Conservation (phyloP, 257 asterid genomes). For the Solanum dulcamara region DNA sequence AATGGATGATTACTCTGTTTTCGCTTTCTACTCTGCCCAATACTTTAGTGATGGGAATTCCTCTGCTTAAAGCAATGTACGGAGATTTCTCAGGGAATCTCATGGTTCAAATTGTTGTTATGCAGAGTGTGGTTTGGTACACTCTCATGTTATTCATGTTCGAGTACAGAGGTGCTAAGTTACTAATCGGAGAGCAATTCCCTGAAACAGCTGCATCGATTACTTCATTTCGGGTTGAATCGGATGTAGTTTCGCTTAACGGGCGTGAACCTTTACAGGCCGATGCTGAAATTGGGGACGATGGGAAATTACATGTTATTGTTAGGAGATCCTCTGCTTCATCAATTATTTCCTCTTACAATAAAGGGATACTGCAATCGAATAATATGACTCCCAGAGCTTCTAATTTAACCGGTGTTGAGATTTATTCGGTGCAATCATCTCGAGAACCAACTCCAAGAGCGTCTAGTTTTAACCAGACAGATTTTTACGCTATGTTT, state of each 20-base stretch:
- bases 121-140: constrained; percentile 87
- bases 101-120: constrained; percentile 88
- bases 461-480: constrained; percentile 75
- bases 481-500: constrained; percentile 85
- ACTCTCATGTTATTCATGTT: constrained; percentile 75
- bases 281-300: constrained; percentile 82
- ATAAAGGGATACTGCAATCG: constrained; percentile 28
- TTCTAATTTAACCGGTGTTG: constrained; percentile 74
- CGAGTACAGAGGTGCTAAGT: constrained; percentile 71
- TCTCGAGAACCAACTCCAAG: constrained; percentile 85
- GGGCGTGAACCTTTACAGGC: constrained; percentile 83
- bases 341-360: constrained; percentile 39
- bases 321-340: constrained; percentile 54
- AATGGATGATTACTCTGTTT: constrained; percentile 79
- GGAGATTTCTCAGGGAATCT: constrained; percentile 81
- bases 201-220: constrained; percentile 85
- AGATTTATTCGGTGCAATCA: constrained; percentile 82
- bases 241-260: constrained; percentile 70
- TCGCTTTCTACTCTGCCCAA: constrained; percentile 86
- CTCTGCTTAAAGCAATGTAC: constrained; percentile 76
- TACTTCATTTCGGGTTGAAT: constrained; percentile 67
- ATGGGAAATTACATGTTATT: constrained; percentile 79
- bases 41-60: constrained; percentile 91
- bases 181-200: constrained; percentile 65
- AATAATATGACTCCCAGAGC: constrained; percentile 63